A percentile compares a stretch with the other conserved stretches of the same genome.
phyloP scores from a whole-genome alignment of 2,329 filamentous ascomycete species.

The Bipolaris bicolor region DNA sequence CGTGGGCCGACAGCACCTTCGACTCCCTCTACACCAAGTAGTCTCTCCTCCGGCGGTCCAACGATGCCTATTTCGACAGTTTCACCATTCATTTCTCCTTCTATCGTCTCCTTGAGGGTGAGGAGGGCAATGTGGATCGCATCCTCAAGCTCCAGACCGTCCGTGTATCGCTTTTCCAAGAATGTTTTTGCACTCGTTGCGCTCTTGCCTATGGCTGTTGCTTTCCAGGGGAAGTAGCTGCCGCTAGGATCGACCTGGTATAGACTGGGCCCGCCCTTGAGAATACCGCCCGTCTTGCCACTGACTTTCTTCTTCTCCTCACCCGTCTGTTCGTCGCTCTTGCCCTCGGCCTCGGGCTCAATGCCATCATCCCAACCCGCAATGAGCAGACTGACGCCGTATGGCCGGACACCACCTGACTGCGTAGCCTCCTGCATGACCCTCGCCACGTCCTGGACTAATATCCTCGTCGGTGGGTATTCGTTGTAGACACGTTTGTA shows the following conservation, averaged over 20 bases:
- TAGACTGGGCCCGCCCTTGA: constrained; percentile 94
- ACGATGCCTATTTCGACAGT: constrained; percentile 99
- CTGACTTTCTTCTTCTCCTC: constrained; percentile 72
- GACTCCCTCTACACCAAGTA: constrained; percentile 89
- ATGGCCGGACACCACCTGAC: constrained; percentile 94
- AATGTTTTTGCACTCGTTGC: constrained; percentile 99
- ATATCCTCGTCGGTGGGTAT: constrained; percentile 98
- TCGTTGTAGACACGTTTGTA: constrained; percentile 99
- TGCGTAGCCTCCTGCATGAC: constrained; percentile 99
- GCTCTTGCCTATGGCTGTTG: constrained; percentile 97
- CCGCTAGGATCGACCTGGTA: constrained; percentile 99
- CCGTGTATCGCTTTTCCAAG: constrained; percentile 97
- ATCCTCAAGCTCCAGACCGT: constrained; percentile 95
- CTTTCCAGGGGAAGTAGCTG: constrained; percentile 99
- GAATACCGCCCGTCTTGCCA: constrained; percentile 91
- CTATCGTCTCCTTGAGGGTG: constrained; percentile 98
- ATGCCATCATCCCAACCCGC: constrained; percentile 98
- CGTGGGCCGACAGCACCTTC: constrained; percentile 83
- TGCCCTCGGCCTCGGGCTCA: constrained; percentile 77
- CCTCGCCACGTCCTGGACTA: constrained; percentile 96
- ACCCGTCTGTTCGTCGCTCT: constrained; percentile 59
- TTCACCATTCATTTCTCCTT: constrained; percentile 98
- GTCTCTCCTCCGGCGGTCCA: constrained; percentile 88
- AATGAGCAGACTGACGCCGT: constrained; percentile 93
- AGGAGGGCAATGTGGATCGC: constrained; percentile 97